Evolutionary conservation across 225 moss, liverwort and hornwort genomes (phyloP), one percentile per base, ranked within the genome.

Genomic region (Climacium dendroides): DNA sequence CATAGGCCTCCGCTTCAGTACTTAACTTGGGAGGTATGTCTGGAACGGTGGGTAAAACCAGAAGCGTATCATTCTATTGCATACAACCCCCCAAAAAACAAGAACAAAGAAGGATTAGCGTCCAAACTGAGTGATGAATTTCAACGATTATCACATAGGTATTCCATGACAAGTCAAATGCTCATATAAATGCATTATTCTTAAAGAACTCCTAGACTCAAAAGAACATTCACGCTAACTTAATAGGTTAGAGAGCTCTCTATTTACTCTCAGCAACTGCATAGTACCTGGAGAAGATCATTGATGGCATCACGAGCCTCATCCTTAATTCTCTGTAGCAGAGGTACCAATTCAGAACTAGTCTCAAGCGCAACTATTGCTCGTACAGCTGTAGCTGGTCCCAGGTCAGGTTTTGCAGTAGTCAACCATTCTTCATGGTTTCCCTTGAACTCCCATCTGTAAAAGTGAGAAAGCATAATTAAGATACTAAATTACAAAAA

Each of bases 381-480:
- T 87, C 97, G 90, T 78, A 82, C 93, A 86, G 93, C 96, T 86
- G 91, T 93, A 70, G 93, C 93, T 70, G 94, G n/a, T 80, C 88
- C 95, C 30, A 98, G 87, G 37, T 94, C 93, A 72, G 97, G 98
- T 69, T 93, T 91, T 32, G 85, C 84, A 41, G 90, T 79, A 29
- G 87, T 95, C 89, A 98, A 87, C 98, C 98, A 98, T 83, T 94
- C 92, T 84, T 95, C 98, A 90, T 98, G 95, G 85, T 97, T 98
- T 81, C 78, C 85, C 89, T 94, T 96, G 72, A 98, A 98, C 89
- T 98, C 98, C 92, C 91, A 96, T 89, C 97, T 96, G 89, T 39
- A 66, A 67, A 86, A 83, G 69, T 50, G 53, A 65, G 47, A 60
- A 52, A 81, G 63, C 41, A 47, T 45, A 69, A 29, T 71, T 62